phyloP scores from a whole-genome alignment of 176 grass and related monocot genomes.

The Oryza nivara region DNA sequence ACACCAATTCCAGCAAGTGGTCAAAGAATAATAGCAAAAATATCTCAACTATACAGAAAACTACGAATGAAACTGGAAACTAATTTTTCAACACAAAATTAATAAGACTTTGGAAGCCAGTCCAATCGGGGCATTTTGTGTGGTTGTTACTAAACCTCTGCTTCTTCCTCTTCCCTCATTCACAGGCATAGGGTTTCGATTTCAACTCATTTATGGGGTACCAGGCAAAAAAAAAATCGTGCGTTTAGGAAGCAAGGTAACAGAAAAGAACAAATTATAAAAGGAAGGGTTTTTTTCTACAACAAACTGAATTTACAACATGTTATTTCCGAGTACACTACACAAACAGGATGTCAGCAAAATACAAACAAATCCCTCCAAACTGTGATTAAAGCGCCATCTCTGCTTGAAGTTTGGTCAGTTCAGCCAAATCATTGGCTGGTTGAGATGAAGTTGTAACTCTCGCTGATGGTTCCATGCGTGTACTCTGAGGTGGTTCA shows the following conservation, averaged over 20 bases:
- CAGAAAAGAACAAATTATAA: neutral
- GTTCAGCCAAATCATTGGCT: slow-evolving; percentile 38
- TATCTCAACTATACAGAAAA: too few relatives aligned
- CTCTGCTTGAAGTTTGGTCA: slow-evolving; percentile 48
- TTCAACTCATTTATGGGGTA: neutral
- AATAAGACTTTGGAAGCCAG: neutral
- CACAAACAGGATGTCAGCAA: neutral
- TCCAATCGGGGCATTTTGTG: neutral
- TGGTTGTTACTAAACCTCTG: neutral
- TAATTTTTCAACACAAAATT: neutral
- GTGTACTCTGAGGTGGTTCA: slow-evolving; percentile 19
- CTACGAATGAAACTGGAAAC: too few relatives aligned
- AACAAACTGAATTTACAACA: slow-evolving; percentile 31
- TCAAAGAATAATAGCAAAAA: too few relatives aligned
- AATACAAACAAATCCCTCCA: neutral
- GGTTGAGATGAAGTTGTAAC: slow-evolving; percentile 8
- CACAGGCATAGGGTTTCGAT: neutral
- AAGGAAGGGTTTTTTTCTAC: neutral
- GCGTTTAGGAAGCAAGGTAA: too few relatives aligned
- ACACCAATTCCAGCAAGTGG: too few relatives aligned
- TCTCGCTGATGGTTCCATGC: neutral
- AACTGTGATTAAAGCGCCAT: slow-evolving; percentile 42
- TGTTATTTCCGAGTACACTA: neutral
- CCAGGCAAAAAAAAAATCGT: too few relatives aligned
- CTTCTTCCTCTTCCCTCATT: neutral